A percentile compares a stretch with the other conserved stretches of the same genome.
These are phyloP conservation scores for Glutinoglossum americanum DNA, from an alignment of 495 filamentous ascomycete species.

Conservation along the genomic window DNA sequence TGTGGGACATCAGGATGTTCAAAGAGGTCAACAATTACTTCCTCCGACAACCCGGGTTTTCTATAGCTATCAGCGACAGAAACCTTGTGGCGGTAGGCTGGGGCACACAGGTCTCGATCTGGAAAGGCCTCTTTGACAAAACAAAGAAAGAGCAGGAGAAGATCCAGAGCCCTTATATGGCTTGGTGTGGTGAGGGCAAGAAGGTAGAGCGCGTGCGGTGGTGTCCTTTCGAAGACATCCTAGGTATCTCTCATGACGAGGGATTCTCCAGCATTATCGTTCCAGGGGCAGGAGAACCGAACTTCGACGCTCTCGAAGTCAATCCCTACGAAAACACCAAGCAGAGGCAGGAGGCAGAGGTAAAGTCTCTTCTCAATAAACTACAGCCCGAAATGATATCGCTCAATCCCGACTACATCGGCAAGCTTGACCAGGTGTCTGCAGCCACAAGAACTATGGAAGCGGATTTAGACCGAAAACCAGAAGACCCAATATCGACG, in stretches of 20 bases:
- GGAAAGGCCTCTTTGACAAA: conserved; percentile 70
- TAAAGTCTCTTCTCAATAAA: conserved; percentile 75
- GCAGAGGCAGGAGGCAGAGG: conserved; percentile 84
- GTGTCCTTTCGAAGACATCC: conserved; percentile 87
- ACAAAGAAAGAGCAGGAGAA: conserved; percentile 43
- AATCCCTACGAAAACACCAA: conserved; percentile 95
- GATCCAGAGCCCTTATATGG: conserved; percentile 76
- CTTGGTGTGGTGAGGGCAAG: conserved; percentile 74
- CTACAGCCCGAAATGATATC: conserved; percentile 94
- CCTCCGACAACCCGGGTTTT: conserved; percentile 63
- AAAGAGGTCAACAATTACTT: conserved; percentile 82
- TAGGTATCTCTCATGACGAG: conserved; percentile 63
- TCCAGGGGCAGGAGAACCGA: conserved; percentile 85
- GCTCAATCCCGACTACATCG: conserved; percentile 73
- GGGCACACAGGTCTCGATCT: conserved; percentile 75
- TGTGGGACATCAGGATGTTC: conserved; percentile 94
- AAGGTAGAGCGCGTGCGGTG: conserved; percentile 61
- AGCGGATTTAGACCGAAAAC: conserved; percentile 50
- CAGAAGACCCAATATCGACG: conserved; percentile 46
- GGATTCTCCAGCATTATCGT: conserved; percentile 80
- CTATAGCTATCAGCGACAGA: conserved; percentile 71
- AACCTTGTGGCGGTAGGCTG: conserved; percentile 74
- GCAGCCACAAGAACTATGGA: conserved; percentile 51
- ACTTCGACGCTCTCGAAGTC: conserved; percentile 80
- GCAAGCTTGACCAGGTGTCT: conserved; percentile 57